Percentiles rank a stretch among this genome's conserved stretches.
Evolutionary conservation across 768 basidiomycete genomes (phyloP).

Genomic region (Leccinum obscurum): DNA sequence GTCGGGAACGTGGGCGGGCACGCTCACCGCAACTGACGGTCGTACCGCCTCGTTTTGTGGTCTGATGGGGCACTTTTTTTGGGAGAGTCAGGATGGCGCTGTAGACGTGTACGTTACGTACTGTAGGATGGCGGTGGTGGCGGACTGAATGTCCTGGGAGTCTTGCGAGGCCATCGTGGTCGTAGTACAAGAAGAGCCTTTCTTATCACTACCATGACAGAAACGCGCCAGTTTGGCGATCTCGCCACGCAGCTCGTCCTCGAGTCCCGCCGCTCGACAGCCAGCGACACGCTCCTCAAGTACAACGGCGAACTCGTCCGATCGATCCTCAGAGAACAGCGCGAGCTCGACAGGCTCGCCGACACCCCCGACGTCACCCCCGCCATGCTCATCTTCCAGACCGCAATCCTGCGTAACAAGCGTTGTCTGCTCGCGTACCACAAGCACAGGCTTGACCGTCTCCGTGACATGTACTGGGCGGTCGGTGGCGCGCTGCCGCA

Average conservation of each 20-base stretch:
- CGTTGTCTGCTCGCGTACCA: constrained; percentile 96
- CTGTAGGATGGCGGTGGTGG: constrained; percentile 40
- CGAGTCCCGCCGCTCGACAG: constrained; percentile 83
- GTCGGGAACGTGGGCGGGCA: not conserved
- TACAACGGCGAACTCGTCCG: constrained; percentile 91
- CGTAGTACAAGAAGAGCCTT: constrained; percentile 2
- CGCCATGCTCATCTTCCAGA: constrained; percentile 81
- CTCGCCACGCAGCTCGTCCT: constrained; percentile 84
- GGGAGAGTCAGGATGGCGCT: constrained; percentile 5
- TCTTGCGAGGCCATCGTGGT: constrained; percentile 35
- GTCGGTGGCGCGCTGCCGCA: constrained; percentile 86
- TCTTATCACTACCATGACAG: constrained; percentile 34
- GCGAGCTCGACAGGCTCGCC: constrained; percentile 70
- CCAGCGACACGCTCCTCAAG: constrained; percentile 81
- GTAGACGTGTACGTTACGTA: constrained; percentile 21
- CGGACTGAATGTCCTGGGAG: constrained; percentile 49
- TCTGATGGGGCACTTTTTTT: constrained; percentile 64
- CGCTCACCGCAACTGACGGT: constrained; percentile 86
- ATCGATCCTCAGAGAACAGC: constrained; percentile 85
- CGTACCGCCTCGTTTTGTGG: constrained; percentile 87
- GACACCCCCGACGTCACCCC: constrained; percentile 51
- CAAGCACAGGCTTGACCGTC: constrained; percentile 76
- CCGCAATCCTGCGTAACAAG: constrained; percentile 89
- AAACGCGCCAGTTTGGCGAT: constrained; percentile 75
- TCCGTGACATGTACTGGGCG: constrained; percentile 89